phyloP scores from a whole-genome alignment of 2,329 filamentous ascomycete genomes.

The Metarhizium humberi region DNA sequence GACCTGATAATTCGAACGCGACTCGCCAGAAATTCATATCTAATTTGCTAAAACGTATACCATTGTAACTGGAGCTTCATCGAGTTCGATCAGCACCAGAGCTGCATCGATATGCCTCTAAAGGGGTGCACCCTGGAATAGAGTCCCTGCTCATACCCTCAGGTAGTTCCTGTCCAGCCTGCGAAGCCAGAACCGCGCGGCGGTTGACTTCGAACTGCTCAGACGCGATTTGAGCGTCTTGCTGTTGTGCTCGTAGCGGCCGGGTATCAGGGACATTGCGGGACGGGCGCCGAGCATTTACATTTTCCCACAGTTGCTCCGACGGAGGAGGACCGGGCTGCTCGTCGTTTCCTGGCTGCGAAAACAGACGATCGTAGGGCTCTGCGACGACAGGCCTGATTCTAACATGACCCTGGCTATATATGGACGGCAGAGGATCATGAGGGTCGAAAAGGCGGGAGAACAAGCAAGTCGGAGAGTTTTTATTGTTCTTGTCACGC shows the following conservation, averaged over 20 bases:
- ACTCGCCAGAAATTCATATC: too few species aligned
- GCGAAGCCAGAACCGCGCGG: not conserved
- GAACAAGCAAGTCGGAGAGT: not conserved
- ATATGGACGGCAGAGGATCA: too few species aligned
- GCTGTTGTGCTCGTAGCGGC: not conserved
- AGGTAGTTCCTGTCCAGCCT: not conserved
- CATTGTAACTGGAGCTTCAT: not conserved
- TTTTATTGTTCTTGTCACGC: not conserved
- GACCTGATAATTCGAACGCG: not conserved
- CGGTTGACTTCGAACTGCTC: not conserved
- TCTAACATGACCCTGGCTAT: not conserved
- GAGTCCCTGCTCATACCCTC: not conserved
- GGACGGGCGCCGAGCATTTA: not conserved
- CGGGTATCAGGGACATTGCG: too few species aligned
- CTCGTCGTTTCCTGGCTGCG: not conserved
- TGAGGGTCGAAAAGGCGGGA: not conserved
- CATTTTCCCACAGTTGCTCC: not conserved
- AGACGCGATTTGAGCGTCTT: not conserved
- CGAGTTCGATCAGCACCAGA: not conserved
- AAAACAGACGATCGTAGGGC: not conserved
- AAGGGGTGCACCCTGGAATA: not conserved
- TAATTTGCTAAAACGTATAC: not conserved
- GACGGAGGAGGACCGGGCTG: not conserved
- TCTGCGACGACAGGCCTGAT: not conserved
- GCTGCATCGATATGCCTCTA: not conserved